Base-by-base conservation (phyloP, 176 grass and related monocot species). In the Juncus effusus region DNA sequence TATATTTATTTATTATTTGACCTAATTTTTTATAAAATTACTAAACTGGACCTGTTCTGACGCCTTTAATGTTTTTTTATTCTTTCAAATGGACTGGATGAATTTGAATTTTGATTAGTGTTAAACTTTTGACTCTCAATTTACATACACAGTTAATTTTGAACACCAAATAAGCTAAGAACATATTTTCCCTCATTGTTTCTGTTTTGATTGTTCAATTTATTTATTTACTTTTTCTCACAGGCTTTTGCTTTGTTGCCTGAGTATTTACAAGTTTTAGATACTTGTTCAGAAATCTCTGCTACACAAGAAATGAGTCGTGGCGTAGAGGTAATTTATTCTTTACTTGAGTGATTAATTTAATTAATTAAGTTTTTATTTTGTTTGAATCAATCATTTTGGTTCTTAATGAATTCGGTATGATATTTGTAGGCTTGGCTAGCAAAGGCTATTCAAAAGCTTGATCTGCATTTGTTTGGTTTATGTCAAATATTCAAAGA, bases 231-330 rank as follows among this genome's bases (percentile, higher is more conserved):
- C 70, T 67, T 12, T 56, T 78, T 72, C 54, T 79, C 77, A 66
- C 64, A 99, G 94, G 94, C 94, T 56, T 99, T 99, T 82, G 85
- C 83, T 52, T 88, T 99, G 52, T 87, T 99, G 76, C 94, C 88
- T 7, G 94, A 99, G 54, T 99, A 85, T 84, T 84, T 99, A 78
- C 94, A 99, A 93, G 58, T 99, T 70, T 87, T 99, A 83, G 94
- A 99, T 63, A 99, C 89, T 84, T 99, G 93, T 80, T 82, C 94
- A 80, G 70, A 85, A 52, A 85, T 99, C 77, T 82, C 78, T 80
- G 76, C 78, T 76, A 53, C 93, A 51, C 88, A 99, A 84, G 94
- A 99, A 77, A 87, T 99, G 94, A 88, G 88, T 37, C 88, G 78
- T 70, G 78, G 66, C 66, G 76, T 93, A 39, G 94, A 99, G 94